A percentile compares a stretch with the other conserved stretches of the same genome.
These are phyloP conservation scores for Penstemon eatonii DNA, from an alignment of 257 asterid genomes.

Conservation along the genomic window DNA sequence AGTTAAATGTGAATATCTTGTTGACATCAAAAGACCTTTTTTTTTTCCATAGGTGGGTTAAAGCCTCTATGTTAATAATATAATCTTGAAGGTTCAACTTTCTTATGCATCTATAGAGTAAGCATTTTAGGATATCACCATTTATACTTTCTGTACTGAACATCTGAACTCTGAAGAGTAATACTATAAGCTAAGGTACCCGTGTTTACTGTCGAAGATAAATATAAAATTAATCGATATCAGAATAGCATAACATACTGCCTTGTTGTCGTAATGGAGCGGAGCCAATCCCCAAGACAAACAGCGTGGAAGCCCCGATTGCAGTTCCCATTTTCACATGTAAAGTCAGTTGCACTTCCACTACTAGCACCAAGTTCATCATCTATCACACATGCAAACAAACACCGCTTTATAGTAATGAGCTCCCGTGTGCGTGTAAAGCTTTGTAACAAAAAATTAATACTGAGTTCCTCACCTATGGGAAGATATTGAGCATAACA, in stretches of 20 bases:
- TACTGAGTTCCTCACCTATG: slow-evolving; percentile 42
- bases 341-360: slow-evolving; percentile 70
- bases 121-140: not conserved
- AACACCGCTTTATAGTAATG: not conserved
- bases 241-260: slow-evolving; percentile 48
- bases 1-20: not conserved
- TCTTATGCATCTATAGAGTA: not conserved
- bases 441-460: not conserved
- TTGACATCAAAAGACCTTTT: not conserved
- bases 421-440: not conserved
- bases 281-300: slow-evolving; percentile 83
- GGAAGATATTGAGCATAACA: slow-evolving; percentile 87
- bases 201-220: not conserved
- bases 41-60: not conserved
- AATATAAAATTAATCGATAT: slow-evolving; percentile 3
- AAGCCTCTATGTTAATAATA: not conserved
- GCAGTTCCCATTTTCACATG: slow-evolving; percentile 74
- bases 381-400: slow-evolving; percentile 48
- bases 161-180: not conserved
- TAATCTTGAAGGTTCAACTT: not conserved
- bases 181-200: not conserved
- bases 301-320: slow-evolving; percentile 67
- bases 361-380: slow-evolving; percentile 79
- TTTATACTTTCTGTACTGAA: not conserved
- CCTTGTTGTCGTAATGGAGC: slow-evolving; percentile 79